phyloP scores from a whole-genome alignment of 306 rosid genomes.

The Inga laurina region DNA sequence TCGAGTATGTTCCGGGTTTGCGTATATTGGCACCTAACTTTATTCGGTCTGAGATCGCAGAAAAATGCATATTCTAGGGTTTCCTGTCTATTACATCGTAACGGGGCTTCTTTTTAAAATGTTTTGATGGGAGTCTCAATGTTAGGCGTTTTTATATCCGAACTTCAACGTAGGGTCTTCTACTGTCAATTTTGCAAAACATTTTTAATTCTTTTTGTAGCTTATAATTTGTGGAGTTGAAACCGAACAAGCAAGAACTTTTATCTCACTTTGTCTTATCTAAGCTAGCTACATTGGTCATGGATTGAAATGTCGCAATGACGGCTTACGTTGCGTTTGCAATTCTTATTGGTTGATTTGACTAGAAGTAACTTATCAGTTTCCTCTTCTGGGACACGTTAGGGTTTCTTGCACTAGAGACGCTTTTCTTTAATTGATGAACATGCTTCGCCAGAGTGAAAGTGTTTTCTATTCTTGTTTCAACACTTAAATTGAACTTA shows the following conservation, averaged over 20 bases:
- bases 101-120: background rate
- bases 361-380: background rate
- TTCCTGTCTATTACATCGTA: background rate
- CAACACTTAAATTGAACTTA: background rate
- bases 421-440: background rate
- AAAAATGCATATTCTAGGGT: conserved; percentile 16
- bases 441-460: background rate
- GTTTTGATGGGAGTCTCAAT: background rate
- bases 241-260: background rate
- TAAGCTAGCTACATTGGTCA: conserved; percentile 18
- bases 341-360: background rate
- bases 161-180: background rate
- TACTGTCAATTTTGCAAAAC: background rate
- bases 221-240: background rate
- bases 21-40: background rate
- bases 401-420: conserved; percentile 1
- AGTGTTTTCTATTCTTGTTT: background rate
- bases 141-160: background rate
- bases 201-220: background rate
- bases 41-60: background rate
- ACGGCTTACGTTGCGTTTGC: background rate
- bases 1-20: background rate
- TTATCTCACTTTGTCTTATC: background rate
- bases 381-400: background rate
- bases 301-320: conserved; percentile 3